These are phyloP conservation scores for Calocera viscosa DNA, from an alignment of 768 basidiomycete genomes.

Conservation along the genomic window DNA sequence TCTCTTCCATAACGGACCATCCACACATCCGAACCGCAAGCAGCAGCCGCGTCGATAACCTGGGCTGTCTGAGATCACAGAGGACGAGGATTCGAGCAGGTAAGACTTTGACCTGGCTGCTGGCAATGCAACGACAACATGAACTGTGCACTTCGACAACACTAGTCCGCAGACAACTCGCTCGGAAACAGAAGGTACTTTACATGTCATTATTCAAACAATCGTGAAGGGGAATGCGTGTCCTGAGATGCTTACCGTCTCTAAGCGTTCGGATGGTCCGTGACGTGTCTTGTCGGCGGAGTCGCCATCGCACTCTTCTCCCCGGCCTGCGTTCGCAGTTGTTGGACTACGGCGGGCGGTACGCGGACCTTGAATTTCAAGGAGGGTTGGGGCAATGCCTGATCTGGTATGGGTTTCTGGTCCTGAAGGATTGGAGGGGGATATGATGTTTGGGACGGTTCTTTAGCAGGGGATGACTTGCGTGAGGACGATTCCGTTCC, in stretches of 20 bases:
- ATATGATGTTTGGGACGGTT: not conserved
- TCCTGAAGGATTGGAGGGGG: not conserved
- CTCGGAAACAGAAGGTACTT: too few relatives aligned
- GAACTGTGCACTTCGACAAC: not conserved
- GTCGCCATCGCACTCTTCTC: not conserved
- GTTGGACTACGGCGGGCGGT: not conserved
- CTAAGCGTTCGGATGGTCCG: too few relatives aligned
- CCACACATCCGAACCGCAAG: too few relatives aligned
- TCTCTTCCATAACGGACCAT: too few relatives aligned
- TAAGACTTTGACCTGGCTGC: not conserved
- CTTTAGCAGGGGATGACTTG: not conserved
- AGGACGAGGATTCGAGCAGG: too few relatives aligned
- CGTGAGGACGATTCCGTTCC: not conserved
- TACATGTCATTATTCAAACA: too few relatives aligned
- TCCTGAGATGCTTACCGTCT: too few relatives aligned
- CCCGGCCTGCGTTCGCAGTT: not conserved
- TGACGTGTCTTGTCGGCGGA: too few relatives aligned
- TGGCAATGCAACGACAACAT: not conserved
- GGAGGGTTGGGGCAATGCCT: not conserved
- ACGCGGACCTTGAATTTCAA: constrained; percentile 1
- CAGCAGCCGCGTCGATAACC: too few relatives aligned
- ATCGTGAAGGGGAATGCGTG: too few relatives aligned
- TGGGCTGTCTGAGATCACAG: too few relatives aligned
- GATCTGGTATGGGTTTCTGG: not conserved
- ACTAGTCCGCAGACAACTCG: not conserved